Conservation (phyloP, 2,329 filamentous ascomycete species). For the Neocatenulostroma microsporum region DNA sequence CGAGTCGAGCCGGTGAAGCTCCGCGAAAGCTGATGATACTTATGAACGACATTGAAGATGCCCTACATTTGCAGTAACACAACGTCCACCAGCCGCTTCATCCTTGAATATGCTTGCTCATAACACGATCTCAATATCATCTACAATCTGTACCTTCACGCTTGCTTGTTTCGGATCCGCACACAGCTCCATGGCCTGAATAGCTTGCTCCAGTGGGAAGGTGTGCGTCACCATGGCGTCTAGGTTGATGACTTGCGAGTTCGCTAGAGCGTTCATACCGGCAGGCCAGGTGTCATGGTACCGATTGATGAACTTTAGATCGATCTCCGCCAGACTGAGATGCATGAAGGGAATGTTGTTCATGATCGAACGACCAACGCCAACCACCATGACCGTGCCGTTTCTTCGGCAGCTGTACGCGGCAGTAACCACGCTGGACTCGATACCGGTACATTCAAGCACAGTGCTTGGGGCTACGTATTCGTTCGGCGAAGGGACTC, state of each 20-base stretch:
- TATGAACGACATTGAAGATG: too few relatives aligned
- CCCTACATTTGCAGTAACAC: too few relatives aligned
- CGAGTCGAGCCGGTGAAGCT: too few relatives aligned
- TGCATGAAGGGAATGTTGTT: constrained; percentile 33
- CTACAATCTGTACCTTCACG: constrained; percentile 53
- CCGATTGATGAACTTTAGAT: constrained; percentile 62
- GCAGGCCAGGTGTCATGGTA: constrained; percentile 64
- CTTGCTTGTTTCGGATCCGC: constrained; percentile 45
- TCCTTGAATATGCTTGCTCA: too few relatives aligned
- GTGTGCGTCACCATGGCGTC: constrained; percentile 56
- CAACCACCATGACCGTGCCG: constrained; percentile 30
- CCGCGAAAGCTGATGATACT: too few relatives aligned
- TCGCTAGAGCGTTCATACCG: constrained; percentile 53
- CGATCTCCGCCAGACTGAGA: constrained; percentile 35
- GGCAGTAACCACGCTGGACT: constrained; percentile 27
- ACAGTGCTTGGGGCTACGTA: constrained; percentile 20
- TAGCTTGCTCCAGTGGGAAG: constrained; percentile 53
- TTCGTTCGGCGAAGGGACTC: constrained; percentile 8
- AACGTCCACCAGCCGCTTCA: too few relatives aligned
- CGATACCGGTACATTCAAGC: constrained; percentile 30
- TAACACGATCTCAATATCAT: constrained; percentile 23
- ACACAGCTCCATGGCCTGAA: constrained; percentile 49
- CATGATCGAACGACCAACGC: constrained; percentile 28
- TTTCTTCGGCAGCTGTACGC: constrained; percentile 12
- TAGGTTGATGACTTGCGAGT: constrained; percentile 50